Evolutionary conservation across 225 moss, liverwort and hornwort genomes (phyloP).

Genomic region (Physcomitrellopsis africana): DNA sequence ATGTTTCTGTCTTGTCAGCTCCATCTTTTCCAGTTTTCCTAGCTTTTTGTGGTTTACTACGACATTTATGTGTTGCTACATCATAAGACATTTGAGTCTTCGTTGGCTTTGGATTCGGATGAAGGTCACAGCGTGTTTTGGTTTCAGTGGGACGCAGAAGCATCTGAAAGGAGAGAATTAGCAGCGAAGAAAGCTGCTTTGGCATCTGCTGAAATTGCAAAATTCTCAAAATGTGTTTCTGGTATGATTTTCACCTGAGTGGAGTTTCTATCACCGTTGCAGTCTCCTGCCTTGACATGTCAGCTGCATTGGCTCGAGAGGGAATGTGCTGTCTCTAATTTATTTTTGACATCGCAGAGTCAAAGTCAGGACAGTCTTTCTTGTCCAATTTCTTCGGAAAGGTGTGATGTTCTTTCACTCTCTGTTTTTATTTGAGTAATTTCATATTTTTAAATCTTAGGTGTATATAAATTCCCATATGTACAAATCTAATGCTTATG

Average conservation of each 20-base stretch:
- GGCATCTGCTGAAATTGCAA: constrained; percentile 93
- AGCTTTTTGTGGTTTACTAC: constrained; percentile 17
- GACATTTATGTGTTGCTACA: constrained; percentile 20
- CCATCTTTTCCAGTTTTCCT: constrained; percentile 20
- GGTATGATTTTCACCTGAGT: constrained; percentile 49
- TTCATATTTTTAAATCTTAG: constrained; percentile 2
- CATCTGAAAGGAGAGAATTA: constrained; percentile 92
- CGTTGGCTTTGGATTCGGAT: constrained; percentile 22
- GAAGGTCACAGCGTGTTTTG: constrained; percentile 23
- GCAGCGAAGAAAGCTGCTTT: constrained; percentile 96
- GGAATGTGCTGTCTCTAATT: constrained; percentile 20
- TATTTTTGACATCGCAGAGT: constrained; percentile 53
- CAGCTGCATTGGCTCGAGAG: constrained; percentile 15
- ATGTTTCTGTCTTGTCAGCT: constrained; percentile 12
- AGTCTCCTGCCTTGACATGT: constrained; percentile 22
- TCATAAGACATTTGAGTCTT: constrained; percentile 15
- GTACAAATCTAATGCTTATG: constrained; percentile 4
- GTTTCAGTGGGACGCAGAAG: constrained; percentile 85
- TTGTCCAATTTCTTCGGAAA: constrained; percentile 89
- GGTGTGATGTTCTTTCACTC: constrained; percentile 50
- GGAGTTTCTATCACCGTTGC: constrained; percentile 14
- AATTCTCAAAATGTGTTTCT: constrained; percentile 88
- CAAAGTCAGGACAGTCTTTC: constrained; percentile 89
- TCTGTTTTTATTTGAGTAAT: constrained; percentile 3
- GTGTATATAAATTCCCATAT: not conserved